Conservation (phyloP, 768 basidiomycete genomes). For the Leccinum arenicola region DNA sequence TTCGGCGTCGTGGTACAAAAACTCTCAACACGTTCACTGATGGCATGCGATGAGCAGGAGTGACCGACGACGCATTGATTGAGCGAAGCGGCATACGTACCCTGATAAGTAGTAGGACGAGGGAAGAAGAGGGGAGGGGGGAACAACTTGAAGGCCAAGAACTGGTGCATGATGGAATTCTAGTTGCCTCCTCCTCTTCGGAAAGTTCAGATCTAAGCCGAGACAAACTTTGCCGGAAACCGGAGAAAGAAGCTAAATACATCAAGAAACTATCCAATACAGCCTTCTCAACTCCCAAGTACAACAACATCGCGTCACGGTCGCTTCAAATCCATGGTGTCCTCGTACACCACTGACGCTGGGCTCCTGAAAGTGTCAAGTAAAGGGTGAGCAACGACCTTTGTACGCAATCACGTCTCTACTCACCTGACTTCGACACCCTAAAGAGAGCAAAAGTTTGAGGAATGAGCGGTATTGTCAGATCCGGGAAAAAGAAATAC, state of each 20-base stretch:
- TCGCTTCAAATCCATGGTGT: conserved; percentile 6
- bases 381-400: neutral
- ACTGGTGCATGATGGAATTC: no score
- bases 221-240: no score
- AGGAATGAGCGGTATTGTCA: neutral
- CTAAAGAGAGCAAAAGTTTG: conserved; percentile 18
- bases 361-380: conserved; percentile 20
- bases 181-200: no score
- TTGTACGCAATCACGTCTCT: neutral
- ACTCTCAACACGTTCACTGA: no score
- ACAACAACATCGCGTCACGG: neutral
- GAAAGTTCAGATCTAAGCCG: no score
- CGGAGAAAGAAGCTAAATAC: neutral
- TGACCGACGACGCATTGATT: no score
- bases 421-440: conserved; percentile 36
- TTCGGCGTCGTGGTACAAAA: no score
- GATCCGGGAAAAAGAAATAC: conserved; percentile 30
- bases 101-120: no score
- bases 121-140: no score
- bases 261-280: neutral
- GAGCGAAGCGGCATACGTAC: no score
- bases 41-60: no score
- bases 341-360: conserved; percentile 27
- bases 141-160: no score
- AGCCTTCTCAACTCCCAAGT: neutral